A percentile compares a stretch with the other conserved stretches of the same genome.
Conservation (phyloP, 2,329 filamentous ascomycete genomes). For the Rutstroemia sp. region DNA sequence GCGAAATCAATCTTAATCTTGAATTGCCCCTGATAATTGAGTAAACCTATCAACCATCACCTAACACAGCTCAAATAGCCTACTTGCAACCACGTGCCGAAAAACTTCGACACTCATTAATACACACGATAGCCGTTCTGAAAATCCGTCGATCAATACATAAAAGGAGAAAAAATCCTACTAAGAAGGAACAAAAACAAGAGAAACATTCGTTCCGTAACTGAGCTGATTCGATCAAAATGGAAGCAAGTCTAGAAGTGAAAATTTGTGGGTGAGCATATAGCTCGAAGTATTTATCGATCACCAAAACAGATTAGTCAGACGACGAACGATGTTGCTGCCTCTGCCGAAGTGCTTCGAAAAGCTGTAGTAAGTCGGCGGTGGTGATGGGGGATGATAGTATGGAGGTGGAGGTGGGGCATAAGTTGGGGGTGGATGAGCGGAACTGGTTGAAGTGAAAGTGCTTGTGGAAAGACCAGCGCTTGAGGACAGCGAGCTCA, state of each 20-base stretch:
- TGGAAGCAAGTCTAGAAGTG: slow-evolving; percentile 19
- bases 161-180: not conserved
- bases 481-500: not conserved
- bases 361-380: slow-evolving; percentile 2
- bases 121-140: too few species aligned
- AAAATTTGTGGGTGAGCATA: slow-evolving; percentile 11
- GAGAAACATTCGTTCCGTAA: slow-evolving; percentile 1
- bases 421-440: slow-evolving; percentile 2
- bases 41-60: too few species aligned
- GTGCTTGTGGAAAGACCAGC: not conserved
- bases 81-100: too few species aligned
- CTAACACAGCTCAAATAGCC: too few species aligned
- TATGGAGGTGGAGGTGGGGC: slow-evolving; percentile 10
- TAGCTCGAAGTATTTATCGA: not conserved
- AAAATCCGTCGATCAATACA: not conserved
- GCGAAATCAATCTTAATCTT: too few species aligned
- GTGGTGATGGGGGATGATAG: slow-evolving; percentile 5
- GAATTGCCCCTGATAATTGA: too few species aligned
- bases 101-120: too few species aligned
- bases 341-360: not conserved
- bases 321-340: not conserved
- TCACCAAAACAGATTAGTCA: slow-evolving; percentile 12
- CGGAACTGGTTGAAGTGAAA: not conserved
- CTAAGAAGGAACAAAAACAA: not conserved
- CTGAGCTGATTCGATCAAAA: slow-evolving; percentile 9